Percentiles rank a stretch among this genome's conserved stretches.
Conservation (phyloP, 2,329 filamentous ascomycete genomes). For the Fusarium papillatum region DNA sequence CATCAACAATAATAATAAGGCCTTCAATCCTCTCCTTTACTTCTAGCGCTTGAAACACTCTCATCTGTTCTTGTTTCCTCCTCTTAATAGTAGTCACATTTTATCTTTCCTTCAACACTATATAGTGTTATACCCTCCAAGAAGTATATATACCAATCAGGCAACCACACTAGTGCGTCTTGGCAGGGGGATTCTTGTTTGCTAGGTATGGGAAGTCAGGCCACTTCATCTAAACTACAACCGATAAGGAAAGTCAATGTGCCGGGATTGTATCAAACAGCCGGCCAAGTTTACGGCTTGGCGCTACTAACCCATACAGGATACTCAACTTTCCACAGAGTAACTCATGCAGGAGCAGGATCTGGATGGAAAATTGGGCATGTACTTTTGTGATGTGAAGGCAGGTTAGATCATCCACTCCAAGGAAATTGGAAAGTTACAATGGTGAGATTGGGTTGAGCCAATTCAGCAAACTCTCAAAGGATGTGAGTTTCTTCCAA, state of each 20-base stretch:
- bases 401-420: background rate
- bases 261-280: background rate
- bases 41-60: too few relatives aligned
- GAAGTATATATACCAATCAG: background rate
- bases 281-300: background rate
- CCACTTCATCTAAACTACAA: background rate
- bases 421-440: too few relatives aligned
- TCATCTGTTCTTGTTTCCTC: too few relatives aligned
- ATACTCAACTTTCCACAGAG: background rate
- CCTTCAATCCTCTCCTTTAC: too few relatives aligned
- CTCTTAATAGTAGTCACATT: too few relatives aligned
- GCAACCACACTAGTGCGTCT: background rate
- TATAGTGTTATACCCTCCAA: too few relatives aligned
- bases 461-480: background rate
- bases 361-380: background rate
- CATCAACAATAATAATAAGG: too few relatives aligned
- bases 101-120: too few relatives aligned
- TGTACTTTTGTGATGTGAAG: background rate
- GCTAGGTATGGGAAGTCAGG: background rate
- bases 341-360: background rate
- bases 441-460: background rate
- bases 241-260: background rate
- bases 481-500: background rate
- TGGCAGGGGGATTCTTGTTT: background rate
- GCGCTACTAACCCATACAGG: background rate